phyloP scores from a whole-genome alignment of 805 yeast genomes.

The Hanseniaspora hatyaiensis region DNA sequence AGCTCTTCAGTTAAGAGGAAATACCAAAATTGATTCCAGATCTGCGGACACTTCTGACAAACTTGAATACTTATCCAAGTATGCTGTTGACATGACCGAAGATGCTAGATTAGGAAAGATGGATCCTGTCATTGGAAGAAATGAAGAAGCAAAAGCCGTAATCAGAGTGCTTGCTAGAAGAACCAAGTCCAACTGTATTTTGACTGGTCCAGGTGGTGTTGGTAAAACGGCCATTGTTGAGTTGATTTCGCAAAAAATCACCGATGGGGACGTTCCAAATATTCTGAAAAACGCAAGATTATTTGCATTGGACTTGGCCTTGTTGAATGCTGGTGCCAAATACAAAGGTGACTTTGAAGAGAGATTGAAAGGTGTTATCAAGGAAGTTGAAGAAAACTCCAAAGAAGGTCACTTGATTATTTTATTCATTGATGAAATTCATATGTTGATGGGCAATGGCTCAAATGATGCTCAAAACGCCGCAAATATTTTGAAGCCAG shows the following conservation, averaged over 20 bases:
- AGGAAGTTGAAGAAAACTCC: slow-evolving; percentile 73
- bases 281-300: slow-evolving; percentile 70
- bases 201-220: slow-evolving; percentile 98
- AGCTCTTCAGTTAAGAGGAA: slow-evolving; percentile 72
- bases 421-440: slow-evolving; percentile 92
- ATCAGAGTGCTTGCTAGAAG: slow-evolving; percentile 93
- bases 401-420: slow-evolving; percentile 58
- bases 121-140: slow-evolving; percentile 98
- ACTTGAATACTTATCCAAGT: slow-evolving; percentile 74
- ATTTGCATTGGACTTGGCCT: slow-evolving; percentile 86
- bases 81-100: slow-evolving; percentile 88
- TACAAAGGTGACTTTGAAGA: slow-evolving; percentile 98
- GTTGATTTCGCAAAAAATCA: slow-evolving; percentile 95
- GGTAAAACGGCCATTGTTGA: slow-evolving; percentile 97
- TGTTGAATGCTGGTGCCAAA: slow-evolving; percentile 96
- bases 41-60: slow-evolving; percentile 82
- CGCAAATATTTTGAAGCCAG: slow-evolving; percentile 92
- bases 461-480: slow-evolving; percentile 61
- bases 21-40: slow-evolving; percentile 81
- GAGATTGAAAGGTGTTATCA: slow-evolving; percentile 89
- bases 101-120: slow-evolving; percentile 87
- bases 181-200: slow-evolving; percentile 89
- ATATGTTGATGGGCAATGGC: slow-evolving; percentile 99
- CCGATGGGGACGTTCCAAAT: slow-evolving; percentile 89
- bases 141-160: slow-evolving; percentile 92